A percentile compares a stretch with the other conserved stretches of the same genome.
Evolutionary conservation across 768 basidiomycete genomes (phyloP).

Genomic region (Agrocybe pediades): DNA sequence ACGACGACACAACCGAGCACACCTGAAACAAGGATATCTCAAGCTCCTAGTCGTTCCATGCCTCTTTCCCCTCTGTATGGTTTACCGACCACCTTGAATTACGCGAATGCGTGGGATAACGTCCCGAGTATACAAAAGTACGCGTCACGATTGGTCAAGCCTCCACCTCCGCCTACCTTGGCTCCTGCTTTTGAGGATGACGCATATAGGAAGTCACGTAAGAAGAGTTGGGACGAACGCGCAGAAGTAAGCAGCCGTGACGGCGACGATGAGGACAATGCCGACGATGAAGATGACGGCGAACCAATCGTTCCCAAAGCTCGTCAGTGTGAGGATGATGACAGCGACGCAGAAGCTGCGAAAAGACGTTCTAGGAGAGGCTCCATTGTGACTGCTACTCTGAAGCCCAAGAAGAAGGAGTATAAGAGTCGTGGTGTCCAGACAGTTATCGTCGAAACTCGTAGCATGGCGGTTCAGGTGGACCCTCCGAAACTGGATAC

Average conservation of each 20-base stretch:
- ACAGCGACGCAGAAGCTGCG: constrained; percentile 36
- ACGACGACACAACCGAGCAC: constrained; percentile 34
- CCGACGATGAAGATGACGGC: constrained; percentile 56
- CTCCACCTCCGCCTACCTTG: constrained; percentile 36
- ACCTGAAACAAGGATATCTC: constrained; percentile 30
- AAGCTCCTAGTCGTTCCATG: constrained; percentile 13
- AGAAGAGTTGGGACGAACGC: constrained; percentile 52
- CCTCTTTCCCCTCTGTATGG: constrained; percentile 47
- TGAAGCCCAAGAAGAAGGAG: constrained; percentile 47
- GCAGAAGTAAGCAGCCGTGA: constrained; percentile 75
- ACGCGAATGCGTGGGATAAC: constrained; percentile 84
- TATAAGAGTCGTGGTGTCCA: constrained; percentile 75
- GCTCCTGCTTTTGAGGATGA: constrained; percentile 55
- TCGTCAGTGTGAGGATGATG: constrained; percentile 32
- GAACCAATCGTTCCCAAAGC: constrained; percentile 33
- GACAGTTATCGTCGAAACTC: constrained; percentile 57
- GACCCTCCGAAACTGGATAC: constrained; percentile 23
- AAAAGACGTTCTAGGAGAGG: constrained; percentile 34
- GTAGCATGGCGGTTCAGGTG: constrained; percentile 64
- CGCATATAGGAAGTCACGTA: constrained; percentile 34
- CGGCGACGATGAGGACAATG: constrained; percentile 80
- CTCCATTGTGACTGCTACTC: constrained; percentile 36
- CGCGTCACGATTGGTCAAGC: constrained; percentile 58
- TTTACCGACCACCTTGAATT: constrained; percentile 60
- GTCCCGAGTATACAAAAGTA: constrained; percentile 82